These are phyloP conservation scores for Sclerospora graminicola DNA, from an alignment of 352 stramenopile genomes.

Conservation along the genomic window DNA sequence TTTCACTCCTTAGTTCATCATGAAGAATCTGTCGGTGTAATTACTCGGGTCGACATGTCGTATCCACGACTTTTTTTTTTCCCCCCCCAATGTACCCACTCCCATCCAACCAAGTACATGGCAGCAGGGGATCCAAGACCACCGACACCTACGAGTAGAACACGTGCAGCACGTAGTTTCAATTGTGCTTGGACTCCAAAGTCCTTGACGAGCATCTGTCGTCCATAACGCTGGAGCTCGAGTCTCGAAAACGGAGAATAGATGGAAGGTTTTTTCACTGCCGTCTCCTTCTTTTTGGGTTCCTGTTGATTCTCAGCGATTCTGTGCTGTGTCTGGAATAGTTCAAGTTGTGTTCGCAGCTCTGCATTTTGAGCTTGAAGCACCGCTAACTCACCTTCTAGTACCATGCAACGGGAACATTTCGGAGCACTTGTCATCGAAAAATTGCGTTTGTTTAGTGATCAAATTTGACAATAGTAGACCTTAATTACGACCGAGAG, in stretches of 20 bases:
- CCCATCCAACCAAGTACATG: conserved; percentile 93
- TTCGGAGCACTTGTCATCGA: not conserved
- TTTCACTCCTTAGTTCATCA: conserved; percentile 59
- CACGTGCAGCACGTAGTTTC: conserved; percentile 55
- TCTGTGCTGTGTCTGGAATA: not conserved
- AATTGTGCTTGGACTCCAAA: conserved; percentile 86
- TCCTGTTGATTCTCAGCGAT: not conserved
- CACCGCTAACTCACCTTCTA: too few relatives aligned
- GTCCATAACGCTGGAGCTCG: conserved; percentile 85
- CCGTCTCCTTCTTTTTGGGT: too few relatives aligned
- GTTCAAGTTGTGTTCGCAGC: conserved; percentile 13
- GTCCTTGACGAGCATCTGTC: conserved; percentile 91
- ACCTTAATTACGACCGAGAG: too few relatives aligned
- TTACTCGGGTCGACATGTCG: conserved; percentile 95
- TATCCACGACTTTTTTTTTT: conserved; percentile 93
- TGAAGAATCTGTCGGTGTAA: conserved; percentile 96
- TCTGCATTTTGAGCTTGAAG: conserved; percentile 11
- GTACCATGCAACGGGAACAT: conserved; percentile 20
- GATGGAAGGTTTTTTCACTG: conserved; percentile 7
- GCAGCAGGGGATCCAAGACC: conserved; percentile 93
- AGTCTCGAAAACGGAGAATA: conserved; percentile 35
- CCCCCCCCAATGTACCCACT: conserved; percentile 87
- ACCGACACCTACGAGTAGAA: conserved; percentile 90
- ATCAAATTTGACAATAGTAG: conserved; percentile 8
- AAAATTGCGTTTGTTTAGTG: conserved; percentile 1